phyloP scores from a whole-genome alignment of 495 filamentous ascomycete species.

The Penicillium ochrochloron region DNA sequence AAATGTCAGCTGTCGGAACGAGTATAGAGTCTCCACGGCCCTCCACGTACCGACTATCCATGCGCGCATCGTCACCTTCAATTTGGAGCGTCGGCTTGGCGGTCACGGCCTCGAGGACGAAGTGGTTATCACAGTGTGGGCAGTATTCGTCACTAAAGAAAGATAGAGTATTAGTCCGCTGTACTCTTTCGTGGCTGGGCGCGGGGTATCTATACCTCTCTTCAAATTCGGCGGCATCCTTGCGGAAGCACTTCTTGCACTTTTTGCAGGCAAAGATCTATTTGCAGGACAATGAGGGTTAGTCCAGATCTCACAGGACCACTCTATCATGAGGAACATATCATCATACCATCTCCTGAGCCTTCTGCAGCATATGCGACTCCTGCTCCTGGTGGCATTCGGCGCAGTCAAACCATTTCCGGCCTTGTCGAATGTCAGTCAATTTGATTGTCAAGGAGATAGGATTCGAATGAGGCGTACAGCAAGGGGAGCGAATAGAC shows the following conservation, averaged over 20 bases:
- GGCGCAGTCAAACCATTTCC: slow-evolving; percentile 98
- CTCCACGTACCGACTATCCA: slow-evolving; percentile 64
- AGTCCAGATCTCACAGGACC: neutral
- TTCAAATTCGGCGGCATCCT: slow-evolving; percentile 88
- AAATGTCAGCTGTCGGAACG: slow-evolving; percentile 9
- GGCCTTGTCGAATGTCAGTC: slow-evolving; percentile 56
- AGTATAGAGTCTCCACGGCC: neutral
- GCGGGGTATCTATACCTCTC: slow-evolving; percentile 60
- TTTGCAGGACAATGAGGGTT: slow-evolving; percentile 5
- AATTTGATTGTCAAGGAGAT: neutral
- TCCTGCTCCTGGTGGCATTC: slow-evolving; percentile 89
- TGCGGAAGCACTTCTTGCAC: slow-evolving; percentile 96
- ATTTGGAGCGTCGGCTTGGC: slow-evolving; percentile 80
- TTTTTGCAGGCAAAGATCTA: slow-evolving; percentile 93
- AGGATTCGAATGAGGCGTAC: slow-evolving; percentile 52
- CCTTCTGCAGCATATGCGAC: slow-evolving; percentile 73
- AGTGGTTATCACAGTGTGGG: slow-evolving; percentile 99
- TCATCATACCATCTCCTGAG: slow-evolving; percentile 73
- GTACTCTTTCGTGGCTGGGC: slow-evolving; percentile 9
- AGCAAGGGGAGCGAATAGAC: slow-evolving; percentile 92
- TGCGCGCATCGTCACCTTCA: slow-evolving; percentile 86
- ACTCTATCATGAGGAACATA: neutral
- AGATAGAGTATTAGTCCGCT: slow-evolving; percentile 1
- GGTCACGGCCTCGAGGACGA: slow-evolving; percentile 83
- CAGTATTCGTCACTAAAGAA: slow-evolving; percentile 87